Percentiles rank a stretch among this genome's conserved stretches.
These are phyloP conservation scores for Wickerhamomyces sp. DNA, from an alignment of 1,139 yeast genomes.

Conservation along the genomic window DNA sequence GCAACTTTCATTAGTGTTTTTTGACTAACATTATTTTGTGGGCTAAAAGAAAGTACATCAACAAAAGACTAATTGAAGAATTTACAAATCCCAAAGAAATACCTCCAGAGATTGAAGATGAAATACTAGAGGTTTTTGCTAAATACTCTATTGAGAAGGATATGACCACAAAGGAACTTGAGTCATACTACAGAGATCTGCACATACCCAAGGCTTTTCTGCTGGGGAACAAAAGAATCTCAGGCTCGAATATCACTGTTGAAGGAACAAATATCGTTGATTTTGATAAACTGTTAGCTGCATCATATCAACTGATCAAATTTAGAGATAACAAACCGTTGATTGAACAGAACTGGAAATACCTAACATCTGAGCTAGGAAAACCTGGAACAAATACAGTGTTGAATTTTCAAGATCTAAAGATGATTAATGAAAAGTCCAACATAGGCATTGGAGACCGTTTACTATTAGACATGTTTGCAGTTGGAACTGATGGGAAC, in stretches of 20 bases:
- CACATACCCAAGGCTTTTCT: slow-evolving; percentile 26
- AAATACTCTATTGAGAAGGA: slow-evolving; percentile 33
- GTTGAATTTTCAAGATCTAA: slow-evolving; percentile 33
- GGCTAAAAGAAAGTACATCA: slow-evolving; percentile 14
- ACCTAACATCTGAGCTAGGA: slow-evolving; percentile 20
- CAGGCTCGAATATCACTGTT: slow-evolving; percentile 24
- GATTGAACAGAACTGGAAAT: slow-evolving; percentile 37
- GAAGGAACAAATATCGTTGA: slow-evolving; percentile 38
- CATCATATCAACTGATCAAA: slow-evolving; percentile 35
- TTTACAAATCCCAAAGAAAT: slow-evolving; percentile 28
- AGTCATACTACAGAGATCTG: slow-evolving; percentile 25
- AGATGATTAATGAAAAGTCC: slow-evolving; percentile 28
- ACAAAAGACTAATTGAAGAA: slow-evolving; percentile 21
- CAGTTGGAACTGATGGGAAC: slow-evolving; percentile 35
- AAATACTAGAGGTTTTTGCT: slow-evolving; percentile 34
- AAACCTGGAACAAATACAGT: slow-evolving; percentile 5
- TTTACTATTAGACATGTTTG: slow-evolving; percentile 39
- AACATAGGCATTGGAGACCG: slow-evolving; percentile 29
- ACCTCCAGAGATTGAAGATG: slow-evolving; percentile 38
- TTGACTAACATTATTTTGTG: not conserved
- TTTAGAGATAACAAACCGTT: slow-evolving; percentile 31
- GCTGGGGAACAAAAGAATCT: slow-evolving; percentile 19
- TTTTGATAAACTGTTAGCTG: slow-evolving; percentile 37
- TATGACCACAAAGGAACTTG: slow-evolving; percentile 29
- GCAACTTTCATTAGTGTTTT: no score